phyloP scores from a whole-genome alignment of 2,329 filamentous ascomycete genomes.

The Phialophora chinensis region DNA sequence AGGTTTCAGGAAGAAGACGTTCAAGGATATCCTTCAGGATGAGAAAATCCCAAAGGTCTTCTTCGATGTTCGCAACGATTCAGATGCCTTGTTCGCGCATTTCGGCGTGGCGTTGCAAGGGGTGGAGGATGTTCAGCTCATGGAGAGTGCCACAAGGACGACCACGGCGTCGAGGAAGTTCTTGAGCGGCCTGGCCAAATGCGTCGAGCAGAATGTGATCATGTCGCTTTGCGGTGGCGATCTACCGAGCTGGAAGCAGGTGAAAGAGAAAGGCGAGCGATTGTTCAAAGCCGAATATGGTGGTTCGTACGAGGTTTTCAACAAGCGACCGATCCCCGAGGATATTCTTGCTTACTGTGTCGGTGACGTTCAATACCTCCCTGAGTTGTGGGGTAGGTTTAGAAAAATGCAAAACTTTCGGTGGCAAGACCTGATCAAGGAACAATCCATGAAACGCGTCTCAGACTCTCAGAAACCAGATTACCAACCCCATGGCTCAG shows the following conservation, averaged over 20 bases:
- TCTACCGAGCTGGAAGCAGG: neutral
- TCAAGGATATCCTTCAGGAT: slow-evolving; percentile 53
- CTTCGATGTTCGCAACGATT: slow-evolving; percentile 62
- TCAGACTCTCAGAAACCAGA: too few species aligned
- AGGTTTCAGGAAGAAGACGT: slow-evolving; percentile 14
- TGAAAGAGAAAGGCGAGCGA: slow-evolving; percentile 28
- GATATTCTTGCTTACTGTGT: slow-evolving; percentile 43
- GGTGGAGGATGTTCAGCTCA: slow-evolving; percentile 59
- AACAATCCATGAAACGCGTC: too few species aligned
- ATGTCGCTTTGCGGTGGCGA: neutral
- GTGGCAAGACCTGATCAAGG: too few species aligned
- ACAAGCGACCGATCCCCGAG: slow-evolving; percentile 40
- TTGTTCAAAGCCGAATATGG: slow-evolving; percentile 40
- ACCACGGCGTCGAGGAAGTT: slow-evolving; percentile 34
- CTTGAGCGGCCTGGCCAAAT: slow-evolving; percentile 45
- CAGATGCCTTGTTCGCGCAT: slow-evolving; percentile 57
- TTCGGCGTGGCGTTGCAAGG: slow-evolving; percentile 51
- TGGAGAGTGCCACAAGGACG: slow-evolving; percentile 53
- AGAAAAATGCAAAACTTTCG: too few species aligned
- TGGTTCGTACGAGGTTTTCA: slow-evolving; percentile 43
- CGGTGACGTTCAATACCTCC: neutral
- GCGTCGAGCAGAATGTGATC: slow-evolving; percentile 40
- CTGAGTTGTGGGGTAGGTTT: too few species aligned
- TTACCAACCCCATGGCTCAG: too few species aligned
- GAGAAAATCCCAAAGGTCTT: slow-evolving; percentile 55